phyloP scores from a whole-genome alignment of 176 grass and related monocot genomes.

The Bothriochloa decipiens region DNA sequence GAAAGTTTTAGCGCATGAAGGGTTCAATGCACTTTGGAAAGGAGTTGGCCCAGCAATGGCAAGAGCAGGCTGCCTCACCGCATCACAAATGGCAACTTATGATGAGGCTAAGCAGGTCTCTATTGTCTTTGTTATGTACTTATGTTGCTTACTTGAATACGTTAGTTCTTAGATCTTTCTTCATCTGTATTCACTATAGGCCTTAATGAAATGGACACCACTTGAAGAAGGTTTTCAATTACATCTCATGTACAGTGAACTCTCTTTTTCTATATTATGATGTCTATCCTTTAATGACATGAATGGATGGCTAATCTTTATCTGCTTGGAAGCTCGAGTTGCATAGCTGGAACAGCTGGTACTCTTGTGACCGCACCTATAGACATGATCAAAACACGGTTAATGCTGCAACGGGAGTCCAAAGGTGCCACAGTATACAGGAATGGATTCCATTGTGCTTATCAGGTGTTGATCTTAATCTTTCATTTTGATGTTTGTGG shows the following conservation, averaged over 20 bases:
- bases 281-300: conserved; percentile 36
- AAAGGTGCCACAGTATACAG: conserved; percentile 63
- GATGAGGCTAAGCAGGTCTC: conserved; percentile 87
- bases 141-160: conserved; percentile 14
- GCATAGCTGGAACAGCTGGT: conserved; percentile 83
- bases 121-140: neutral
- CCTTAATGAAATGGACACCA: conserved; percentile 75
- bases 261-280: conserved; percentile 37
- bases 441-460: conserved; percentile 93
- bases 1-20: conserved; percentile 76
- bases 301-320: conserved; percentile 43
- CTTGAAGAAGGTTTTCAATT: conserved; percentile 86
- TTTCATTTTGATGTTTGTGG: conserved; percentile 24
- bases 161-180: conserved; percentile 4
- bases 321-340: conserved; percentile 78
- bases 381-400: conserved; percentile 93
- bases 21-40: conserved; percentile 88
- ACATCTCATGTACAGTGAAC: conserved; percentile 92
- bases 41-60: conserved; percentile 96
- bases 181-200: conserved; percentile 50
- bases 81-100: conserved; percentile 96
- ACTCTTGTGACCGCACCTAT: conserved; percentile 80
- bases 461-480: conserved; percentile 60
- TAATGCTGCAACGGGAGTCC: conserved; percentile 84
- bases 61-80: conserved; percentile 87